Evolutionary conservation across 805 yeast genomes (phyloP).

Genomic region (Ogataea paradorogensis): DNA sequence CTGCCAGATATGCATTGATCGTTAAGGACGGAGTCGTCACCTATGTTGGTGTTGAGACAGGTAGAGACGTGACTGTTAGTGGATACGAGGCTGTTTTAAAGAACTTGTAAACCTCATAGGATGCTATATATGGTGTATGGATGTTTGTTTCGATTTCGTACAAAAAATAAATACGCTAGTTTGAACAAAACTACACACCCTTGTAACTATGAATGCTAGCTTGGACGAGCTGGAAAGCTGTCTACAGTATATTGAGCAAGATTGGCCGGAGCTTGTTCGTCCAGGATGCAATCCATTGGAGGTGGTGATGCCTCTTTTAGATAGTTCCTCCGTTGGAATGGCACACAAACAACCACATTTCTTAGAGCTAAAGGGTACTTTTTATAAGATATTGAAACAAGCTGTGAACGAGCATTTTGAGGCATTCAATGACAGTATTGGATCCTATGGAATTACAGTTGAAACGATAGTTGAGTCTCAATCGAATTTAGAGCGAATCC

Average conservation of each 20-base stretch:
- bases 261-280: conserved; percentile 41
- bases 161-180: conserved; percentile 3
- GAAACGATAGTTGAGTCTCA: conserved; percentile 65
- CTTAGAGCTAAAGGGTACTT: conserved; percentile 50
- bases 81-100: conserved; percentile 42
- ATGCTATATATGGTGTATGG: conserved; percentile 1
- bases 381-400: conserved; percentile 54
- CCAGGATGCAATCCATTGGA: conserved; percentile 78
- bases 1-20: conserved; percentile 70
- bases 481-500: conserved; percentile 23
- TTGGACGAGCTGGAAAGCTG: conserved; percentile 21
- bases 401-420: conserved; percentile 83
- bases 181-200: background rate
- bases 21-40: conserved; percentile 42
- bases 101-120: conserved; percentile 13
- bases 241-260: conserved; percentile 15
- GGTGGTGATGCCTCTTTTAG: conserved; percentile 76
- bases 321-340: conserved; percentile 86
- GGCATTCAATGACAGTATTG: conserved; percentile 80
- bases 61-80: conserved; percentile 41
- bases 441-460: conserved; percentile 74
- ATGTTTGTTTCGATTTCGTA: background rate
- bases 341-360: conserved; percentile 74
- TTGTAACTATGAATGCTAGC: conserved; percentile 16
- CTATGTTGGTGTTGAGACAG: conserved; percentile 43